Evolutionary conservation across 192 early-diverging fungal species (phyloP), one percentile per base, ranked within the genome.

Genomic region (Coemansia sp.): DNA sequence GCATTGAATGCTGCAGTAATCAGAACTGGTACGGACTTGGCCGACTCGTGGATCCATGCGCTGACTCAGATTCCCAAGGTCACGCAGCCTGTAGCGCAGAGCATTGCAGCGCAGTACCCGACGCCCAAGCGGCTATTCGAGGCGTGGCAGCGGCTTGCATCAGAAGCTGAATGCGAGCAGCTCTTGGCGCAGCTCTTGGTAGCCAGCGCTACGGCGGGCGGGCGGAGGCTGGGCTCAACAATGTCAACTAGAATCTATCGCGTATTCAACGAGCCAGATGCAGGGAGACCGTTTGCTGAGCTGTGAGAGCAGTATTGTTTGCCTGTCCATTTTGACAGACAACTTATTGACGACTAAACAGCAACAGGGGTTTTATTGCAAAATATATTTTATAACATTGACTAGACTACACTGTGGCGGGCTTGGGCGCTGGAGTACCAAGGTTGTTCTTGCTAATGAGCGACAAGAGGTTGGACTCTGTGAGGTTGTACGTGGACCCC

Each of bases 51-150:
- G 78, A 56, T 61, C 11, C 61, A 58, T 9, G 67, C 70, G 38
- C 62, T 81, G 46, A 49, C 78, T 10, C 73, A 69, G 70, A 81
- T 81, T 9, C 78, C 78, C 8, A 71, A 72, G 54, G 73, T 81
- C 38, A 74, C 73, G 6, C 46, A 24, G 20, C 65, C 69, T 31
- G 73, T 76, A 3, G 78, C 78, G 0, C 73, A 72, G 47, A 57
- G 58, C 43, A 76, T 81, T 27, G 70, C 51, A 4, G 59, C 59
- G 37, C 9, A 14, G 27, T 76, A 81, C 24, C 73, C 78, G 27
- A 75, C 78, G 8, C 78, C 78, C 3, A 47, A 20, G 1, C 19
- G 59, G 4, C 69, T 81, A 17, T 72, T 81, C 45, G 51, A 42
- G 0, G 78, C 78, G 1, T 81, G 78, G 78, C 36, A 15, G 20